Conservation (phyloP, 768 basidiomycete genomes). For the Tricholoma sp. region DNA sequence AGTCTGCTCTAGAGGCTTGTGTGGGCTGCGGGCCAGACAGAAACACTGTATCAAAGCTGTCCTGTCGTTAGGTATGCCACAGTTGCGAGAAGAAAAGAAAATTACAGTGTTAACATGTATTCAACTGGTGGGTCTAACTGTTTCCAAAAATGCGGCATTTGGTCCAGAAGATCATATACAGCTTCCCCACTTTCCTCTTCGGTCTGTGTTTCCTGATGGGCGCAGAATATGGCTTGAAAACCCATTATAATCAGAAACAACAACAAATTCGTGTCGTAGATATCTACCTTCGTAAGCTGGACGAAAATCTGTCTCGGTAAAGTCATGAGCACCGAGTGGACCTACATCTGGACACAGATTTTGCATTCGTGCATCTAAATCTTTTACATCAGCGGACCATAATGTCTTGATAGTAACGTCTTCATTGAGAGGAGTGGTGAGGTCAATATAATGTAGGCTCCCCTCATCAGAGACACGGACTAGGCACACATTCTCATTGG, state of each 20-base stretch:
- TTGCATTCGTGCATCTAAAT: constrained; percentile 24
- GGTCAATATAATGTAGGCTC: constrained; percentile 37
- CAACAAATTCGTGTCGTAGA: not conserved
- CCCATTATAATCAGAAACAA: not conserved
- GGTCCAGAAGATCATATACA: constrained; percentile 46
- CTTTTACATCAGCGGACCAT: constrained; percentile 37
- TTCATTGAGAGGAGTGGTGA: constrained; percentile 19
- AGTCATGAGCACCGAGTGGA: constrained; percentile 40
- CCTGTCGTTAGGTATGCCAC: not conserved
- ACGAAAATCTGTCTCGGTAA: constrained; percentile 43
- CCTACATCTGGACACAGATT: constrained; percentile 32
- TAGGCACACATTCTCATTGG: constrained; percentile 25
- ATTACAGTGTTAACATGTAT: constrained; percentile 59
- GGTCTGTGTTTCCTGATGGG: constrained; percentile 19
- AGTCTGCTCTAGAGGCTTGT: constrained; percentile 44
- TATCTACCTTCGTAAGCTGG: constrained; percentile 52
- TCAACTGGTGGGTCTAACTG: constrained; percentile 41
- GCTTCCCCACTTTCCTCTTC: constrained; percentile 33
- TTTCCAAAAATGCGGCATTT: constrained; percentile 54
- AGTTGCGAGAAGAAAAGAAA: not conserved
- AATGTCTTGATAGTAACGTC: constrained; percentile 19
- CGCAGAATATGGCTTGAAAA: constrained; percentile 35
- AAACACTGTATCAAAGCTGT: constrained; percentile 56
- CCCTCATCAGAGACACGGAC: constrained; percentile 47
- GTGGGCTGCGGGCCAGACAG: constrained; percentile 45